Conservation (phyloP, 176 grass and related monocot species). For the Olyra latifolia region DNA sequence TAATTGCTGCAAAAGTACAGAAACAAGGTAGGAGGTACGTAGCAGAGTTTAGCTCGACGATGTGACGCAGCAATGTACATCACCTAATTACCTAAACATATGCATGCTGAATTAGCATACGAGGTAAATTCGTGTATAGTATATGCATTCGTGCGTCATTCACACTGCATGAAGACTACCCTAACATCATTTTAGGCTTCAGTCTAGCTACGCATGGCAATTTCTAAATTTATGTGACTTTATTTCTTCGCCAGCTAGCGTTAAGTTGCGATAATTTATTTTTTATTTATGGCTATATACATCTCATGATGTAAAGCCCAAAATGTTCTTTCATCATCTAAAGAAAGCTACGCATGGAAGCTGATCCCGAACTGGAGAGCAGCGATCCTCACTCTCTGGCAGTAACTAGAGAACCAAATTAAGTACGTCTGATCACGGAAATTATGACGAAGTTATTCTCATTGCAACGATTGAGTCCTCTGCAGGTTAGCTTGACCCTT, state of each 20-base stretch:
- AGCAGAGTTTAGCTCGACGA: too few relatives aligned
- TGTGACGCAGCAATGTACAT: not conserved
- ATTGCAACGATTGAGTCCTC: conserved; percentile 33
- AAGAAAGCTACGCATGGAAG: too few relatives aligned
- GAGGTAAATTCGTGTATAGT: not conserved
- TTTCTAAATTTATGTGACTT: too few relatives aligned
- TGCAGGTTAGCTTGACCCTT: conserved; percentile 30
- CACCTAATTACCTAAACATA: too few relatives aligned
- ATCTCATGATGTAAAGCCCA: too few relatives aligned
- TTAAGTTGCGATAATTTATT: too few relatives aligned
- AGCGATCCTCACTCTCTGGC: not conserved
- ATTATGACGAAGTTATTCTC: conserved; percentile 21
- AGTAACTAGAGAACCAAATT: not conserved
- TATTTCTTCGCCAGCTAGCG: too few relatives aligned
- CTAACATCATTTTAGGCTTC: too few relatives aligned
- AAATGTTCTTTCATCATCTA: too few relatives aligned
- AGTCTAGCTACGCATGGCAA: not conserved
- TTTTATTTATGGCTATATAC: too few relatives aligned
- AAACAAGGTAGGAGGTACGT: too few relatives aligned
- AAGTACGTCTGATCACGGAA: not conserved
- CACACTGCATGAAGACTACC: not conserved
- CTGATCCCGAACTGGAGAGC: not conserved
- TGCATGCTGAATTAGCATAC: not conserved
- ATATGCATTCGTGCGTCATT: not conserved
- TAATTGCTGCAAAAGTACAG: too few relatives aligned